These are phyloP conservation scores for Intubia oerlemansii DNA, from an alignment of 2,329 filamentous ascomycete genomes.

Conservation along the genomic window DNA sequence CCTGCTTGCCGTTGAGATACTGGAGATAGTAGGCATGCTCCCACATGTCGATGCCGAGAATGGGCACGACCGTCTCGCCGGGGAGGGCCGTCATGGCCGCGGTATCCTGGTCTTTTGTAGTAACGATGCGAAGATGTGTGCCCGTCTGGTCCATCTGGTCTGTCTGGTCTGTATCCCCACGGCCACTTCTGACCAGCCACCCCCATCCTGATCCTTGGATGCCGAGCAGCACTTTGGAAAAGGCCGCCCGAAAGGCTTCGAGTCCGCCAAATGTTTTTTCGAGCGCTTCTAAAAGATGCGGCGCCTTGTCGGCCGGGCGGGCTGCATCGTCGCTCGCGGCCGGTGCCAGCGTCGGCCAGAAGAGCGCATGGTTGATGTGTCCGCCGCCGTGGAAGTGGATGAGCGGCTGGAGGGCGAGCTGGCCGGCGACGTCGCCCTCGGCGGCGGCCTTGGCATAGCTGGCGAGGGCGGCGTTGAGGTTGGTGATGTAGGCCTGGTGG, in stretches of 20 bases:
- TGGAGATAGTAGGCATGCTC: slow-evolving; percentile 84
- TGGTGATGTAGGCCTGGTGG: slow-evolving; percentile 83
- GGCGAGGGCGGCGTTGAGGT: slow-evolving; percentile 60
- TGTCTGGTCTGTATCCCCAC: too few relatives aligned
- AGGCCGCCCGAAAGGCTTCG: slow-evolving; percentile 44
- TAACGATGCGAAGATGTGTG: slow-evolving; percentile 46
- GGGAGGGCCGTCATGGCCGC: too few relatives aligned
- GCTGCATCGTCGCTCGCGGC: slow-evolving; percentile 33
- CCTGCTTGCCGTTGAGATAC: slow-evolving; percentile 56
- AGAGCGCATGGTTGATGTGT: slow-evolving; percentile 44
- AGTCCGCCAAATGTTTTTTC: slow-evolving; percentile 43
- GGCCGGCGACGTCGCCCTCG: slow-evolving; percentile 31
- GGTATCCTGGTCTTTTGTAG: slow-evolving; percentile 78
- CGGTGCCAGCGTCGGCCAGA: slow-evolving; percentile 51
- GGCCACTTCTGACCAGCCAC: slow-evolving; percentile 68
- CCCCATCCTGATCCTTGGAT: slow-evolving; percentile 79
- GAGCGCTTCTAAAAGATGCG: slow-evolving; percentile 34
- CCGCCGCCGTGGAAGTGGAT: slow-evolving; percentile 49
- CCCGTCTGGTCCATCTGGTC: slow-evolving; percentile 13
- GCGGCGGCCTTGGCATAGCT: slow-evolving; percentile 38
- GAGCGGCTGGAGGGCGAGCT: slow-evolving; percentile 37
- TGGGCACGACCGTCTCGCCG: too few relatives aligned
- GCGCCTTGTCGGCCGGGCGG: slow-evolving; percentile 21
- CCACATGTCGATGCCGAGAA: slow-evolving; percentile 78
- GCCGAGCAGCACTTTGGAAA: slow-evolving; percentile 40